These are phyloP conservation scores for Aspergillus olivimuriae DNA, from an alignment of 495 filamentous ascomycete genomes.

Conservation along the genomic window DNA sequence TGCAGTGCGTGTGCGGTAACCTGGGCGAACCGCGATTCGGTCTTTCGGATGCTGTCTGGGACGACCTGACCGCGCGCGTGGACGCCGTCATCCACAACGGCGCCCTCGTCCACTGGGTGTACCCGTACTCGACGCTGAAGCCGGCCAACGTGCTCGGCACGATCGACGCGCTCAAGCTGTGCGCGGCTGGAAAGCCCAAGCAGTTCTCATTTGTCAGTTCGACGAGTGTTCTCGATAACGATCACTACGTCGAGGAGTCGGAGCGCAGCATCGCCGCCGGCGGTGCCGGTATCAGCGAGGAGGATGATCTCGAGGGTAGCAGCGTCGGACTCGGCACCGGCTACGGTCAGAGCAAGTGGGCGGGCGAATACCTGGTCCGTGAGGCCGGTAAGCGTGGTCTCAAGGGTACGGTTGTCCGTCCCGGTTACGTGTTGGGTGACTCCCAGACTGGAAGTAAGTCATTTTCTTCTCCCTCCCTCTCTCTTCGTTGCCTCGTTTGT, in stretches of 20 bases:
- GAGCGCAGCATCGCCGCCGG: slow-evolving; percentile 49
- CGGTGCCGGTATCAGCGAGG: slow-evolving; percentile 51
- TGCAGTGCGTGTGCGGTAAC: slow-evolving; percentile 66
- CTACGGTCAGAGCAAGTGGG: slow-evolving; percentile 91
- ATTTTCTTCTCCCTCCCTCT: no score
- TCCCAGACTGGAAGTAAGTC: slow-evolving; percentile 53
- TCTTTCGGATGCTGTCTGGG: slow-evolving; percentile 55
- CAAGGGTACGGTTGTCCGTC: slow-evolving; percentile 66
- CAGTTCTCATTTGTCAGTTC: slow-evolving; percentile 78
- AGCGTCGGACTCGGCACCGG: slow-evolving; percentile 66
- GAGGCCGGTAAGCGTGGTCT: slow-evolving; percentile 77
- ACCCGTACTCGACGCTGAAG: slow-evolving; percentile 69
- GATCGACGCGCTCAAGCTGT: slow-evolving; percentile 69
- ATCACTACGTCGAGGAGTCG: slow-evolving; percentile 70
- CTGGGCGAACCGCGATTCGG: slow-evolving; percentile 68
- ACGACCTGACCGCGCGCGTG: slow-evolving; percentile 54
- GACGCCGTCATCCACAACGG: slow-evolving; percentile 90
- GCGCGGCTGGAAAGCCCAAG: slow-evolving; percentile 72
- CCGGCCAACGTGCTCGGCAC: slow-evolving; percentile 78
- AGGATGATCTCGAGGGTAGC: slow-evolving; percentile 61
- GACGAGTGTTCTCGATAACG: slow-evolving; percentile 75
- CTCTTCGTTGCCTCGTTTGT: no score
- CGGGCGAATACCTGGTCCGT: slow-evolving; percentile 69
- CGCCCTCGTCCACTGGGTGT: slow-evolving; percentile 82
- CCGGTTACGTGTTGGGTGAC: slow-evolving; percentile 83